phyloP scores from a whole-genome alignment of 108 stramenopile species.

The Cyclotella baltica region DNA sequence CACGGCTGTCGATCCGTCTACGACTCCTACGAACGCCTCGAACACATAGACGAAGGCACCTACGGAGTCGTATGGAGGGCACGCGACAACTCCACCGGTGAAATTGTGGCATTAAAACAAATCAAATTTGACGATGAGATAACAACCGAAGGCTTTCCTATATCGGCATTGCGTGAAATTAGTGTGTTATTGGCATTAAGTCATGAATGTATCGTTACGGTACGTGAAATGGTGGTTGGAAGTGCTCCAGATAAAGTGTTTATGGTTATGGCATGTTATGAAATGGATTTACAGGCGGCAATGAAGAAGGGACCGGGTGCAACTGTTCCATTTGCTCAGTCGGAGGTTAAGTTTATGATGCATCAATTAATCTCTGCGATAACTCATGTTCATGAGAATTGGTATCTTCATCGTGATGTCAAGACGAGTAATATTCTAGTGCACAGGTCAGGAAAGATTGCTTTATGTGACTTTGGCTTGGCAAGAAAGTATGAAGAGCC shows the following conservation, averaged over 20 bases:
- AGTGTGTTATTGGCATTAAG: slow-evolving; percentile 75
- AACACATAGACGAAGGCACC: slow-evolving; percentile 89
- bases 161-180: slow-evolving; percentile 93
- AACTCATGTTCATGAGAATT: slow-evolving; percentile 79
- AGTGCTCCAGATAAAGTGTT: slow-evolving; percentile 72
- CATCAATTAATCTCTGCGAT: slow-evolving; percentile 81
- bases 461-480: slow-evolving; percentile 93
- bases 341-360: slow-evolving; percentile 85
- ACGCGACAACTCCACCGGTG: slow-evolving; percentile 70
- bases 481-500: slow-evolving; percentile 85
- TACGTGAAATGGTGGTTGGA: slow-evolving; percentile 91
- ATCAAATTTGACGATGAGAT: slow-evolving; percentile 84
- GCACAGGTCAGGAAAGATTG: slow-evolving; percentile 74
- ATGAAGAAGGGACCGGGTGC: slow-evolving; percentile 55
- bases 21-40: slow-evolving; percentile 84
- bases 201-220: slow-evolving; percentile 88
- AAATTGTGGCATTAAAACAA: slow-evolving; percentile 93
- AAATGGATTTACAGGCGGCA: slow-evolving; percentile 90
- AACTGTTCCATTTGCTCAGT: slow-evolving; percentile 72
- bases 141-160: slow-evolving; percentile 91
- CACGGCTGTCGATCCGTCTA: slow-evolving; percentile 89
- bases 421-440: slow-evolving; percentile 94
- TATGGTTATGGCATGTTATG: slow-evolving; percentile 96
- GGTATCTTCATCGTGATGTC: slow-evolving; percentile 93
- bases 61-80: slow-evolving; percentile 97